Conservation (phyloP, 1,284 basidiomycete species). For the Cutaneotrichosporon spelunceum region DNA sequence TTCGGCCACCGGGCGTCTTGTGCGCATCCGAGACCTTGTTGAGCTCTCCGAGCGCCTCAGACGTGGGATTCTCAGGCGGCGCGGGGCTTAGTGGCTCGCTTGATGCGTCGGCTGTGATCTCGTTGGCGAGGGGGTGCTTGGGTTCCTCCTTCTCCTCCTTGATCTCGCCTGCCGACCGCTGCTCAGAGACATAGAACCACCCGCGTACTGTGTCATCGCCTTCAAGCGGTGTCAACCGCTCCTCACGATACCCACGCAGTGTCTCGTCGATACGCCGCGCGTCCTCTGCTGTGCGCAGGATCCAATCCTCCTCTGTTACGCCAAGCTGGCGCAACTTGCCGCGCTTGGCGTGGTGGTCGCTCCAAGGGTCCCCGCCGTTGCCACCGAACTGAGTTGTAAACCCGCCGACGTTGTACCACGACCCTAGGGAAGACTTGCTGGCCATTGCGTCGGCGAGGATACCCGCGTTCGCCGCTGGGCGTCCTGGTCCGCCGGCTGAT, state of each 20-base stretch:
- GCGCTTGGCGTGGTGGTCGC: conserved; percentile 65
- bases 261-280: conserved; percentile 63
- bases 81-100: conserved; percentile 22
- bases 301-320: conserved; percentile 83
- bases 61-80: conserved; percentile 16
- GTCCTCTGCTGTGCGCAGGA: conserved; percentile 68
- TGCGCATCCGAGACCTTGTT: conserved; percentile 10
- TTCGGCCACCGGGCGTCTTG: conserved; percentile 23
- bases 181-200: conserved; percentile 39
- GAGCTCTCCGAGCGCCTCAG: conserved; percentile 11
- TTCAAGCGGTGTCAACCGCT: conserved; percentile 56
- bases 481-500: conserved; percentile 33
- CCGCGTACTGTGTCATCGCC: conserved; percentile 33
- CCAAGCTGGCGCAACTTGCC: conserved; percentile 58
- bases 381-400: conserved; percentile 83
- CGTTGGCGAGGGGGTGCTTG: conserved; percentile 20
- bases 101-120: conserved; percentile 21
- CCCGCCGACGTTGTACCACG: conserved; percentile 74
- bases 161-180: conserved; percentile 17
- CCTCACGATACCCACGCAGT: conserved; percentile 62
- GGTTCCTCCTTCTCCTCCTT: conserved; percentile 5
- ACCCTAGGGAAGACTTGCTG: conserved; percentile 38
- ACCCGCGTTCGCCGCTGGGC: conserved; percentile 27
- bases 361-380: conserved; percentile 75
- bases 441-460: conserved; percentile 43